Evolutionary conservation across 495 filamentous ascomycete genomes (phyloP).

Genomic region (Aspergillus coremiiformis): DNA sequence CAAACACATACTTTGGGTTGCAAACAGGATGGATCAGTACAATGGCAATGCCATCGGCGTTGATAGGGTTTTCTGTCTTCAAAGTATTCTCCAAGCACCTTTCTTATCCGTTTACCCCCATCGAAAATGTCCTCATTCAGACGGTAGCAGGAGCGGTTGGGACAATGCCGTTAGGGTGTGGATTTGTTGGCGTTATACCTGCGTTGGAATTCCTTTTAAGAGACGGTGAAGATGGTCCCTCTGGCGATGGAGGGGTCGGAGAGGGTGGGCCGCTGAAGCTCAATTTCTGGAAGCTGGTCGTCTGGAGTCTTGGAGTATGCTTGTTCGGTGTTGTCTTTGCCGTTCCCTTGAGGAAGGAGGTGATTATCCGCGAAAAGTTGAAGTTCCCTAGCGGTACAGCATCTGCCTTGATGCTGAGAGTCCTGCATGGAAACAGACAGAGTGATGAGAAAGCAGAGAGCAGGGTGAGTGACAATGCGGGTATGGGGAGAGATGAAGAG

Average conservation of each 20-base stretch:
- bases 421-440: slow-evolving; percentile 61
- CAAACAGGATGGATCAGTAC: slow-evolving; percentile 89
- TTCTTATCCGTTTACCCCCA: slow-evolving; percentile 74
- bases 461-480: slow-evolving; percentile 8
- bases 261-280: slow-evolving; percentile 65
- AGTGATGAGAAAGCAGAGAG: slow-evolving; percentile 22
- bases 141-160: slow-evolving; percentile 92
- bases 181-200: slow-evolving; percentile 90
- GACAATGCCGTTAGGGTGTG: slow-evolving; percentile 94
- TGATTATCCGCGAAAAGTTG: slow-evolving; percentile 84
- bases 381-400: slow-evolving; percentile 94
- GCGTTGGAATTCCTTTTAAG: slow-evolving; percentile 81
- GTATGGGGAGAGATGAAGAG: slow-evolving; percentile 10
- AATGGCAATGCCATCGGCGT: slow-evolving; percentile 86
- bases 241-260: slow-evolving; percentile 46
- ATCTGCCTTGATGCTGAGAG: slow-evolving; percentile 85
- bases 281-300: slow-evolving; percentile 63
- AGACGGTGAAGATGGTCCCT: slow-evolving; percentile 54
- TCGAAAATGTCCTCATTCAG: slow-evolving; percentile 97
- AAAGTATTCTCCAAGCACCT: slow-evolving; percentile 65
- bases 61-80: slow-evolving; percentile 97
- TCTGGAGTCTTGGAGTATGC: slow-evolving; percentile 87
- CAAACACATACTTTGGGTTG: slow-evolving; percentile 95
- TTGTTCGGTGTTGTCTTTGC: slow-evolving; percentile 97
- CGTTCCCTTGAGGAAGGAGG: slow-evolving; percentile 77